phyloP scores from a whole-genome alignment of 306 rosid species.

The Dicorynia guianensis region DNA sequence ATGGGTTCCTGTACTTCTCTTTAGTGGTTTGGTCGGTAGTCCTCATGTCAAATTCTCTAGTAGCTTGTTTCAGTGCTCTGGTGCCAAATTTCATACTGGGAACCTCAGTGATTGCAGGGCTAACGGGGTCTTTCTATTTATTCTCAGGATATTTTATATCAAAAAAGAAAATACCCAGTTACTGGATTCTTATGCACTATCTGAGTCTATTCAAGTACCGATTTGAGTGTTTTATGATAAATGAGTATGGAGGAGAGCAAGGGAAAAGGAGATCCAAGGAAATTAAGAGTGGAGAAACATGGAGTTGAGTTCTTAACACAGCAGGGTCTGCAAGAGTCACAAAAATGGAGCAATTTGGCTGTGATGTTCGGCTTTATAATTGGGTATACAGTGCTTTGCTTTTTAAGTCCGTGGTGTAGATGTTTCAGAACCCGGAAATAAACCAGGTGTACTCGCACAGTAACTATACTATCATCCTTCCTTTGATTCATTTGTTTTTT shows the following conservation, averaged over 20 bases:
- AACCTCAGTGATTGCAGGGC: conserved; percentile 80
- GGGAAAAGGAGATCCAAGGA: conserved; percentile 72
- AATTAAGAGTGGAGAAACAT: conserved; percentile 46
- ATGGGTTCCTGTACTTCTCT: conserved; percentile 72
- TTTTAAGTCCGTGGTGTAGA: conserved; percentile 80
- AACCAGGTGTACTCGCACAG: conserved; percentile 24
- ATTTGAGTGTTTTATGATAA: conserved; percentile 91
- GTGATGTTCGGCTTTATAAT: conserved; percentile 84
- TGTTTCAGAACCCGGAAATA: conserved; percentile 69
- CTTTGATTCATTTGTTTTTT: conserved; percentile 31
- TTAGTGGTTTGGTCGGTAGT: conserved; percentile 77
- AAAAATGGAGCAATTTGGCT: conserved; percentile 82
- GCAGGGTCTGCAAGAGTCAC: conserved; percentile 76
- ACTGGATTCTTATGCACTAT: conserved; percentile 96
- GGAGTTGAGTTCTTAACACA: conserved; percentile 73
- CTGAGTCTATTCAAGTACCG: conserved; percentile 93
- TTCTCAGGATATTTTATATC: conserved; percentile 95
- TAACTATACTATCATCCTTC: neutral
- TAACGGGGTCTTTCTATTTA: conserved; percentile 96
- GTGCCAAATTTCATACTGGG: conserved; percentile 97
- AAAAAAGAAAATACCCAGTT: conserved; percentile 76
- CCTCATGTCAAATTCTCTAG: conserved; percentile 84
- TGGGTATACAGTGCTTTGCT: conserved; percentile 83
- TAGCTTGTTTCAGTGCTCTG: conserved; percentile 91
- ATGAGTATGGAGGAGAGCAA: conserved; percentile 88